phyloP scores from a whole-genome alignment of 192 early-diverging fungal species.

The Obelidium mucronatum region DNA sequence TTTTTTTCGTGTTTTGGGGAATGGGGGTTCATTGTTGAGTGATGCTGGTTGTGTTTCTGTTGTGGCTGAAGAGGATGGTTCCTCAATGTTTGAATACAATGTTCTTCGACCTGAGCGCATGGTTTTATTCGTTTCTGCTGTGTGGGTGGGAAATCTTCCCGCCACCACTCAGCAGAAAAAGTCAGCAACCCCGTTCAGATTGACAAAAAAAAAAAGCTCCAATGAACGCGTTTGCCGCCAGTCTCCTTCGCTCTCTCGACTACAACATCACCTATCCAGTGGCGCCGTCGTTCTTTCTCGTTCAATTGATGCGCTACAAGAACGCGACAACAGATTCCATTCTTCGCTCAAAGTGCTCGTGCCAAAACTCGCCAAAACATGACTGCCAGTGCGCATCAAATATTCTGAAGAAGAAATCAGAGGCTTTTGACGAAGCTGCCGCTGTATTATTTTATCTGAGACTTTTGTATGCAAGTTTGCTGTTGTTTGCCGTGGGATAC shows the following conservation, averaged over 20 bases:
- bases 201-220: slow-evolving; percentile 1
- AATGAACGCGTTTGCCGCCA: neutral
- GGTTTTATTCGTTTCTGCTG: slow-evolving; percentile 1
- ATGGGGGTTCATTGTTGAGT: neutral
- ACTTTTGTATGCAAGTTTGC: neutral
- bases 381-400: neutral
- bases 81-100: slow-evolving; percentile 4
- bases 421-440: neutral
- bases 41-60: neutral
- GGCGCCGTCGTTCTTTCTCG: slow-evolving; percentile 2
- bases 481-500: neutral
- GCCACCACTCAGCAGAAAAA: neutral
- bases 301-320: slow-evolving; percentile 1
- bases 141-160: neutral
- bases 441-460: neutral
- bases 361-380: neutral
- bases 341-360: neutral
- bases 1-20: neutral
- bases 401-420: neutral
- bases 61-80: neutral
- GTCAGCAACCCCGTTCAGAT: neutral
- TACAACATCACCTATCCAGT: slow-evolving; percentile 25
- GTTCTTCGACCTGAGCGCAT: neutral
- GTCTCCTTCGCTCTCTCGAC: neutral
- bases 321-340: neutral